Percentiles rank a stretch among this genome's conserved stretches.
phyloP scores from a whole-genome alignment of 148 eudicot species.

The Silene latifolia region DNA sequence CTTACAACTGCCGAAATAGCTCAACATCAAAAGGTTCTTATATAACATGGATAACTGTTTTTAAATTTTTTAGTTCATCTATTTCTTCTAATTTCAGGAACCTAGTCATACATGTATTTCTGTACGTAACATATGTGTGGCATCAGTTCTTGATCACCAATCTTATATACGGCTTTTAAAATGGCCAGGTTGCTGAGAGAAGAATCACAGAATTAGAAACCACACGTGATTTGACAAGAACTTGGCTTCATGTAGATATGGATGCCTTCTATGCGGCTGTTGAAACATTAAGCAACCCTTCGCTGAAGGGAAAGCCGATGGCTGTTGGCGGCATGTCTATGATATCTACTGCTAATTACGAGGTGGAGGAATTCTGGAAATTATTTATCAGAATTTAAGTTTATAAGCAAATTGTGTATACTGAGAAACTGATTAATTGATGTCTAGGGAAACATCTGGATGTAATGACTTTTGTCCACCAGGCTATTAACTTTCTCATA shows the following conservation, averaged over 20 bases:
- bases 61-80: background rate
- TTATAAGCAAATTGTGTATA: conserved; percentile 1
- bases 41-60: background rate
- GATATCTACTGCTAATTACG: conserved; percentile 97
- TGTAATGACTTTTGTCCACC: background rate
- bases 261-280: conserved; percentile 99
- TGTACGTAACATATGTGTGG: background rate
- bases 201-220: conserved; percentile 75
- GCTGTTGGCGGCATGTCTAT: conserved; percentile 98
- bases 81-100: background rate
- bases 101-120: background rate
- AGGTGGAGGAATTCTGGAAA: conserved; percentile 45
- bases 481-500: conserved; percentile 16
- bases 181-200: conserved; percentile 73
- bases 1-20: conserved; percentile 60
- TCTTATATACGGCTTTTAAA: conserved; percentile 14
- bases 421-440: background rate
- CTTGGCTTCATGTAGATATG: conserved; percentile 99
- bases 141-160: background rate
- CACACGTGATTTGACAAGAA: conserved; percentile 80
- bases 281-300: conserved; percentile 80
- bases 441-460: background rate
- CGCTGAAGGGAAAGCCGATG: conserved; percentile 77
- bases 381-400: background rate
- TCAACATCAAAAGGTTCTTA: conserved; percentile 74